Evolutionary conservation across 768 basidiomycete genomes (phyloP), one percentile per base, ranked within the genome.

Genomic region (Psilocybe cyanescens): DNA sequence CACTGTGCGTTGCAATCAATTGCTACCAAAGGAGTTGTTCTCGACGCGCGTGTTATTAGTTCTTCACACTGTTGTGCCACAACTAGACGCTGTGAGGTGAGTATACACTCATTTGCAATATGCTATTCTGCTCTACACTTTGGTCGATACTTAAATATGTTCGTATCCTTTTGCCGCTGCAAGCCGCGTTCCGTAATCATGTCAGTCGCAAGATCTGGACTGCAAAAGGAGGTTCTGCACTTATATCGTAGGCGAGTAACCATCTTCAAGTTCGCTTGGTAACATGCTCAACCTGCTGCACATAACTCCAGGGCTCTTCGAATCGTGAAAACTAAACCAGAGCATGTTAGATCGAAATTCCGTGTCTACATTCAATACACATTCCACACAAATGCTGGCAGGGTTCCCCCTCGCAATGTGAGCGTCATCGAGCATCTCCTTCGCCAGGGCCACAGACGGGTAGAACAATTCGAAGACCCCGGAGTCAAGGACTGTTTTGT

Each of bases 401-500:
- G 77, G 1, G 78, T 92, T 28, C 84, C 89, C 3, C 82, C 88
- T 4, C 85, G 90, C 9, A 83, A 91, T 57, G 78, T 94, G 61
- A 80, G 81, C 57, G 84, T 83, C 8, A 83, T 94, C 39, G 92
- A 95, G 66, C 88, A 93, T 71, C 78, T 93, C 35, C 70, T 95
- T n/a, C 83, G 92, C 49, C 85, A 84, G 57, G 90, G 90, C 2
- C 73, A 67, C 52, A 79, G 86, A 62, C 90, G 92, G 65, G 67
- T 94, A 41, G 90, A 91, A 67, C 79, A 81, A 73, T 92, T 86
- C 65, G 89, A 92, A 74, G 83, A 82, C 57, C 68, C 78, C 5
- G 81, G 81, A 3, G 89, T 94, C 57, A 89, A 79, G 65, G 88
- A 94, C 68, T 92, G 90, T 68, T 88, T 84, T 77, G 84, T 94